Evolutionary conservation across 371 early-diverging fungal species (phyloP).

Genomic region (Rhizomucor pusillus): DNA sequence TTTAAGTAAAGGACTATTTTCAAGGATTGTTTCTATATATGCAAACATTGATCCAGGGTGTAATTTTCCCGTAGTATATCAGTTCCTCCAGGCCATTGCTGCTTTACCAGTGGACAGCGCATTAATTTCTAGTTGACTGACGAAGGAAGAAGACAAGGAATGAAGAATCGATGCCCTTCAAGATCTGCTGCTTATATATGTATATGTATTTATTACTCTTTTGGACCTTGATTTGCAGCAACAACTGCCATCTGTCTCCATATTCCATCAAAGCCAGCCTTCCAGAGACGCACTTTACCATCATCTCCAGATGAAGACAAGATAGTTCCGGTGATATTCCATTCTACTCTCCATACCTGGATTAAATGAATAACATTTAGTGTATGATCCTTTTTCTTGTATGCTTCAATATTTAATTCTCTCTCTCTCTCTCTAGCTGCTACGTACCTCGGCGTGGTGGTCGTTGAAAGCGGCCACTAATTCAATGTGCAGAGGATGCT

Average conservation of each 20-base stretch:
- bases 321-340: conserved; percentile 94
- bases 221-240: conserved; percentile 32
- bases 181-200: too few species aligned
- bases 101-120: too few species aligned
- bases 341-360: conserved; percentile 86
- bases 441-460: conserved; percentile 65
- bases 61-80: too few species aligned
- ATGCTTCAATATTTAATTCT: conserved; percentile 9
- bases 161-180: too few species aligned
- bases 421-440: conserved; percentile 13
- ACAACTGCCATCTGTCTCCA: conserved; percentile 72
- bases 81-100: too few species aligned
- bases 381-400: conserved; percentile 5
- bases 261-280: conserved; percentile 60
- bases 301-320: conserved; percentile 90
- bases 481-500: conserved; percentile 49
- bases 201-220: too few species aligned
- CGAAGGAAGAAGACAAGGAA: too few species aligned
- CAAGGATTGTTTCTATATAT: too few species aligned
- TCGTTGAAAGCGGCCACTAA: conserved; percentile 64
- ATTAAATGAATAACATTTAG: conserved; percentile 3
- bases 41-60: too few species aligned
- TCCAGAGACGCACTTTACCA: conserved; percentile 89
- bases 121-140: too few species aligned
- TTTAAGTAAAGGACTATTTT: too few species aligned